phyloP scores from a whole-genome alignment of 306 rosid genomes.

The Luffa acutangula region DNA sequence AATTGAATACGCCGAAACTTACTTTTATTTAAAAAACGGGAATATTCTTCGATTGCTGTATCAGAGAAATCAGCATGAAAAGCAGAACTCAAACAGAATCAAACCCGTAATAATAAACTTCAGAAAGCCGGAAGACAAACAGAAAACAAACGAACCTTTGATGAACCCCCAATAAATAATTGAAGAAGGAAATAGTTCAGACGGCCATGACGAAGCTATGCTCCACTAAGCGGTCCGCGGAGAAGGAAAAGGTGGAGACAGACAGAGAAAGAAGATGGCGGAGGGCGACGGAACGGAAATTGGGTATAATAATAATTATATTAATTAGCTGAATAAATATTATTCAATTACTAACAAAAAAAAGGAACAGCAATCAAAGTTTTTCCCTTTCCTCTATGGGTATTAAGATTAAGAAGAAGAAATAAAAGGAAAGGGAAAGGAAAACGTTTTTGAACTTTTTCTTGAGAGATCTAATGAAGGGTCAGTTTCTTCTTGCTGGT shows the following conservation, averaged over 20 bases:
- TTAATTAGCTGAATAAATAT: conserved; percentile 4
- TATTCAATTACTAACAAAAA: background rate
- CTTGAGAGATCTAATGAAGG: background rate
- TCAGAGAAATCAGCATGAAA: background rate
- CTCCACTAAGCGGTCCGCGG: conserved; percentile 12
- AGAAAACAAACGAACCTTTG: conserved; percentile 16
- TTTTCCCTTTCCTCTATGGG: background rate
- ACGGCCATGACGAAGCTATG: conserved; percentile 29
- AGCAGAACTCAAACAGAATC: background rate
- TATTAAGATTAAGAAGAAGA: background rate
- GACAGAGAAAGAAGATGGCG: conserved; percentile 4
- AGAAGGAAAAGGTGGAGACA: conserved; percentile 2
- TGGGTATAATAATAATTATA: background rate
- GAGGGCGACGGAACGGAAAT: background rate
- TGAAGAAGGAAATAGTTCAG: conserved; percentile 10
- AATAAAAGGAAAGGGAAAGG: background rate
- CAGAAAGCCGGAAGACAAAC: background rate
- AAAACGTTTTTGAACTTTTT: background rate
- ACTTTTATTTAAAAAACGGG: background rate
- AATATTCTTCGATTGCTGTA: background rate
- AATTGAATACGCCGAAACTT: background rate
- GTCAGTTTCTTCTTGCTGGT: conserved; percentile 3
- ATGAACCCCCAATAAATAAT: background rate
- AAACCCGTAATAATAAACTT: background rate
- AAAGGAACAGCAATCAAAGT: background rate